Base-by-base conservation (phyloP, 106 monocot genomes). In the Allium cepa region DNA sequence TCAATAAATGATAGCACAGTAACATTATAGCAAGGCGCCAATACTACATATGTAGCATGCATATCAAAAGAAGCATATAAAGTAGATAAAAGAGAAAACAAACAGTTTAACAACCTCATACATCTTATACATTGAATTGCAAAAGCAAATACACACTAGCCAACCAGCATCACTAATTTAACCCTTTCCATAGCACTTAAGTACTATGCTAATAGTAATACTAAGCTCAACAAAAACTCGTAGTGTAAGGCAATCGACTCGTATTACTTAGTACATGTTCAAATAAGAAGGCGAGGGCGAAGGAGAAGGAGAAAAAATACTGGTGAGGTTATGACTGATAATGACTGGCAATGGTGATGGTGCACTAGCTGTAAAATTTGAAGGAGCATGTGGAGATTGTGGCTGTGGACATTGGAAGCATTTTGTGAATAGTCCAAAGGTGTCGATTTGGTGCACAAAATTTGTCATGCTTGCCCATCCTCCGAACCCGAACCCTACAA, bases 391-490 rank as follows among this genome's bases (percentile, higher is more conserved):
- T 50, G 78, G 76, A 17, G 60, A 36, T 6, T 71, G 70, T 0
- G 83, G 80, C 13, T 77, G 75, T 17, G 88, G 81, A 65, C 93
- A 93, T 73, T 93, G 93, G 76, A 88, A 93, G 67, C 93, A 93
- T 65, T 93, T 93, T 27, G 88, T 81, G 78, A 93, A 93, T 49
- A 93, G 79, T 11, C 93, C 93, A 68, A 93, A 93, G 0, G 83
- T 80, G 61, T 93, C 68, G 49, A 93, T 84, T 56, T 93, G 93
- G 60, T 60, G 83, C 59, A 93, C 57, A 83, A 93, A 93, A 77
- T 93, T 93, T 46, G 88, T 89, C 66, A 93, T 78, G 79, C 88
- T 88, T 0, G 93, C 93, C 93, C 93, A 93, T 3, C 93, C 93
- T 8, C 93, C 93, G 56, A 93, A 79, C 8, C 93, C 93, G 72